Conservation (phyloP, 2,329 filamentous ascomycete genomes). For the Drechslera avenae region DNA sequence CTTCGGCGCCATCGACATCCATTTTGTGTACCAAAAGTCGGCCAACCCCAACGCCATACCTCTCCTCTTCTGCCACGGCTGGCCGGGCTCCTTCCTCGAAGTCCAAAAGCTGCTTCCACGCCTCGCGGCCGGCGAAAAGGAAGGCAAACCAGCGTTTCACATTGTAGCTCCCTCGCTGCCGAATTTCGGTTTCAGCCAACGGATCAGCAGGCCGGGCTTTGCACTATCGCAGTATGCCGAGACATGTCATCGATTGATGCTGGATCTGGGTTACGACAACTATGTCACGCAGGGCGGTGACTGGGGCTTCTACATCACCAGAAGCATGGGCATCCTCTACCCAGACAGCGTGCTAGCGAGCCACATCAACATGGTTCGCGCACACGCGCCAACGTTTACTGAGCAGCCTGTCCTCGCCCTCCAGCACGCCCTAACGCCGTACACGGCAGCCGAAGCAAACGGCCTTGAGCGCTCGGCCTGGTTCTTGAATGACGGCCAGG, state of each 20-base stretch:
- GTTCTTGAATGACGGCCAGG: constrained; percentile 63
- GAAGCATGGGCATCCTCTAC: constrained; percentile 65
- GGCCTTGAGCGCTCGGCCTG: constrained; percentile 61
- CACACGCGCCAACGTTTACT: constrained; percentile 45
- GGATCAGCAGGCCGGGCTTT: constrained; percentile 61
- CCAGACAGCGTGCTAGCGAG: constrained; percentile 62
- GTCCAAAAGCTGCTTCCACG: constrained; percentile 64
- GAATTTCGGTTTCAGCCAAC: constrained; percentile 61
- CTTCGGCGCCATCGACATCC: constrained; percentile 65
- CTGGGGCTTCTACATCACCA: constrained; percentile 71
- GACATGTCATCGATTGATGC: constrained; percentile 70
- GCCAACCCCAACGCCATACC: constrained; percentile 62
- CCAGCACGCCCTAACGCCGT: constrained; percentile 61
- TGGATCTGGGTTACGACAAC: constrained; percentile 66
- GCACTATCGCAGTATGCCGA: constrained; percentile 66
- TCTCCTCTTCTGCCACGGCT: constrained; percentile 71
- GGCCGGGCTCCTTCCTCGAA: constrained; percentile 73
- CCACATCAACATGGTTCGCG: constrained; percentile 66
- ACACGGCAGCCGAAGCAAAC: constrained; percentile 57
- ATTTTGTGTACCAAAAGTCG: constrained; percentile 67
- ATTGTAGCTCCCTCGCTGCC: constrained; percentile 61
- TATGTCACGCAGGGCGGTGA: constrained; percentile 68
- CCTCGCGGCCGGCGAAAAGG: constrained; percentile 41
- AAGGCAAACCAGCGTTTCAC: constrained; percentile 56
- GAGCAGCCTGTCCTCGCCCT: constrained; percentile 63